Base-by-base conservation (phyloP, 352 stramenopile genomes). In the Phytopythium vexans region DNA sequence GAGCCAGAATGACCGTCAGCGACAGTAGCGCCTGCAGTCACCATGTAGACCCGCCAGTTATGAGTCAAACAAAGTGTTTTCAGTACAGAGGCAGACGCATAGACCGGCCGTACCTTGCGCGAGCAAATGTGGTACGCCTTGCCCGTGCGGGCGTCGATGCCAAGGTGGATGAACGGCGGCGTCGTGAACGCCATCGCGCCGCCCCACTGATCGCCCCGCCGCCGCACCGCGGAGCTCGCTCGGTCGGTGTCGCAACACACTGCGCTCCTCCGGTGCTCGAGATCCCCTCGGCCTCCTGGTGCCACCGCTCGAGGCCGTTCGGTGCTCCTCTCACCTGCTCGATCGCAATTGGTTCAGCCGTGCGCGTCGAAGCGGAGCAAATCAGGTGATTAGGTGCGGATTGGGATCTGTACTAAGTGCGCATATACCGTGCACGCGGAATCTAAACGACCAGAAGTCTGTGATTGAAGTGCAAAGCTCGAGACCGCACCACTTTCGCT, bases 111-210 rank as follows among this genome's bases (percentile, higher is more conserved):
- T 53, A 94, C 86, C 69, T 95, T 92, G 51, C 68, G 70, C 11
- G 86, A 95, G 60, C 78, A 94, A 52, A 95, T 73, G 48, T 88
- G 70, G 58, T 95, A 90, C 27, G 83, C 81, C 60, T 94, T 95
- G 57, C 86, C 86, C 8, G 86, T 94, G 64, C 74, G 80, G 56
- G 71, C 82, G 51, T 95, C 86, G 42, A 88, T 91, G 38, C 86
- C 86, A 42, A 95, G 64, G 52, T 85, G 82, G 60, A 93, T 81
- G 52, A 93, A 88, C 37, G 81, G 74, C 49, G 82, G 65, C 40
- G 68, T 87, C 48, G 70, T 66, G 53, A 93, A 74, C 41, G 77
- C 70, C 83, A 93, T 93, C 49, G 44, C 48, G 49, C 49, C 27
- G 21, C 21, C 21, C 21, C 21, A 27, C 21, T 27, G 21, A 27